Evolutionary conservation across 2,329 filamentous ascomycete genomes (phyloP).

Genomic region (Botrytis deweyae): DNA sequence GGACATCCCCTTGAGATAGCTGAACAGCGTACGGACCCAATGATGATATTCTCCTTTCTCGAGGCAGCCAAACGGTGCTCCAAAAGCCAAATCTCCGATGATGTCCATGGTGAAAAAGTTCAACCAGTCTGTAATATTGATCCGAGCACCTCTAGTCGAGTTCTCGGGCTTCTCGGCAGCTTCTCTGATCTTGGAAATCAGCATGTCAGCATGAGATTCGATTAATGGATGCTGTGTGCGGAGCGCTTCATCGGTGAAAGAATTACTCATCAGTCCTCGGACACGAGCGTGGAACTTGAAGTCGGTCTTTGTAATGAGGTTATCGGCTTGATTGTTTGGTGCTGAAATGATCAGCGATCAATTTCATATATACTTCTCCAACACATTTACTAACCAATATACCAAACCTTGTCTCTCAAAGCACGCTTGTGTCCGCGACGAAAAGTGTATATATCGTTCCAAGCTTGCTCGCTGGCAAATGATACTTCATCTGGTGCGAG

Average conservation of each 20-base stretch:
- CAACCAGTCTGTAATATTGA: conserved; percentile 38
- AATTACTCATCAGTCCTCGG: conserved; percentile 34
- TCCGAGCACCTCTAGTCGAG: neutral
- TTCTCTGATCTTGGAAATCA: conserved; percentile 9
- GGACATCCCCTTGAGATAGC: conserved; percentile 30
- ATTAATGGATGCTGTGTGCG: conserved; percentile 37
- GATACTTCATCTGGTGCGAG: neutral
- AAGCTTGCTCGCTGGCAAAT: conserved; percentile 1
- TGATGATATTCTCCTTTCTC: conserved; percentile 34
- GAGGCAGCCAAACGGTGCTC: conserved; percentile 42
- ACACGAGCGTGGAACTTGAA: conserved; percentile 31
- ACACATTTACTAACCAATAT: neutral
- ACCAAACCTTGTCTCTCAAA: neutral
- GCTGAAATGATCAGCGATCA: neutral
- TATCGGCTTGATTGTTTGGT: neutral
- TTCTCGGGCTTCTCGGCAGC: conserved; percentile 7
- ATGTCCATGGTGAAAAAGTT: conserved; percentile 42
- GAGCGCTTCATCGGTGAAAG: conserved; percentile 38
- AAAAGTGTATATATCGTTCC: neutral
- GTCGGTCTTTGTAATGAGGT: neutral
- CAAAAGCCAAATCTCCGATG: conserved; percentile 45
- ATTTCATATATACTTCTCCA: neutral
- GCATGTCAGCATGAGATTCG: conserved; percentile 21
- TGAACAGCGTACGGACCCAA: conserved; percentile 34
- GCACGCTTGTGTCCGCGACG: neutral